Evolutionary conservation across 331 rosid genomes (phyloP), one percentile per base, ranked within the genome.

Genomic region (Pyrus hybrid): DNA sequence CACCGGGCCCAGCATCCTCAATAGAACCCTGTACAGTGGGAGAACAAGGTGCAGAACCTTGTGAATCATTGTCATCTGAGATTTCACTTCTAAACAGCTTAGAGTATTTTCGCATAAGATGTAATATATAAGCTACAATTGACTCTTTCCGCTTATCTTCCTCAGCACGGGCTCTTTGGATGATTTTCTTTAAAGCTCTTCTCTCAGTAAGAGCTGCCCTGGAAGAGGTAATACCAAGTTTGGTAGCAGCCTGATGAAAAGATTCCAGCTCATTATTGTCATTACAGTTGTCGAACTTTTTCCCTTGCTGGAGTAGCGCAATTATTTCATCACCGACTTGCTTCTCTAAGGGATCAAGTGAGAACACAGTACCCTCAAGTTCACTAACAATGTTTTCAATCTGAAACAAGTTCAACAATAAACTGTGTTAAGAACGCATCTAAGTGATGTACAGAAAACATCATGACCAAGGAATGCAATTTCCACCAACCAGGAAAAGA

Each of bases 11-110:
- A 67, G 26, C 67, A 25, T 85, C 86, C 67, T 88, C 96, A 3
- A 77, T 71, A 73, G 89, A 77, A 76, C 81, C 85, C 65, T 80
- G 87, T 74, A 91, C 80, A 43, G 96, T 88, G 67, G 98, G 98
- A 78, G 98, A 91, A 88, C 97, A 90, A 79, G 98, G 98, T 63
- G 91, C 84, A 61, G 98, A 93, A 73, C 98, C 91, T 80, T 91
- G 98, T 54, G 98, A 93, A 86, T 93, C 97, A 74, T 81, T 91
- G 74, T 93, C 98, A 73, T 93, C 97, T 2, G 86, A 81, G 64
- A 87, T 63, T 73, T 93, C 98, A 75, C 85, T 87, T 84, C 93
- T 90, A 84, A 93, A 93, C 83, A 90, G 80, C 82, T 93, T 93
- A 57, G 98, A 93, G 79, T 91, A 91, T 76, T 93, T 93, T 87